phyloP scores from a whole-genome alignment of 2,329 filamentous ascomycete species.

The Paraconiothyrium brasiliense region DNA sequence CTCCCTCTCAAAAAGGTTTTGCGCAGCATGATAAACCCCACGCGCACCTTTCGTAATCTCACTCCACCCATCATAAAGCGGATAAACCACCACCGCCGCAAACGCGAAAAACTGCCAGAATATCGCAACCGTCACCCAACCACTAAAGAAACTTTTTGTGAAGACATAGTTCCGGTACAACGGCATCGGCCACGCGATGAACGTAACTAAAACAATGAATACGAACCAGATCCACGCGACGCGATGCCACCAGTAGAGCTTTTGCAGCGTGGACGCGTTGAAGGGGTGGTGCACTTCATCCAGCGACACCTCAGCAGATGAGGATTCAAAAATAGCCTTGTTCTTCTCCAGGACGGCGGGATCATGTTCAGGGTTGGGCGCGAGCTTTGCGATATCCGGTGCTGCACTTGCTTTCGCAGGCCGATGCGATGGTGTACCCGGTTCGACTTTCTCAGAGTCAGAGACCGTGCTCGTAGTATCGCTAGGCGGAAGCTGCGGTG shows the following conservation, averaged over 20 bases:
- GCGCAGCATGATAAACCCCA: background rate
- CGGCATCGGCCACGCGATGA: slow-evolving; percentile 61
- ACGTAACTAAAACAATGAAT: slow-evolving; percentile 56
- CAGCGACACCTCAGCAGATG: background rate
- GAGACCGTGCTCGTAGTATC: background rate
- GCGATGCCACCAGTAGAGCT: slow-evolving; percentile 44
- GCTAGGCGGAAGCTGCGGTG: background rate
- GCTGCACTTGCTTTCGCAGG: background rate
- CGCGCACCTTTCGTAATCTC: slow-evolving; percentile 13
- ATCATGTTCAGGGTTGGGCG: background rate
- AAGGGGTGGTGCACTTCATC: slow-evolving; percentile 51
- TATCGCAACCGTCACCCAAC: slow-evolving; percentile 58
- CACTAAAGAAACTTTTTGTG: slow-evolving; percentile 56
- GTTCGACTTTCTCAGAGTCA: background rate
- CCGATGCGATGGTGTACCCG: background rate
- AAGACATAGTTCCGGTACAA: slow-evolving; percentile 62
- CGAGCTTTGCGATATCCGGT: background rate
- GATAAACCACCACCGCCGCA: slow-evolving; percentile 57
- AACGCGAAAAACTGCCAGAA: slow-evolving; percentile 61
- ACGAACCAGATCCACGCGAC: slow-evolving; percentile 39
- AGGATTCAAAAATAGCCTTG: slow-evolving; percentile 1
- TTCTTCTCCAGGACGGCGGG: background rate
- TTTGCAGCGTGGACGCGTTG: slow-evolving; percentile 43
- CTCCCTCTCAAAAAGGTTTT: background rate
- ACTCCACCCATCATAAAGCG: slow-evolving; percentile 56